Evolutionary conservation across 192 early-diverging fungal species (phyloP).

Genomic region (Mortierella antarctica): DNA sequence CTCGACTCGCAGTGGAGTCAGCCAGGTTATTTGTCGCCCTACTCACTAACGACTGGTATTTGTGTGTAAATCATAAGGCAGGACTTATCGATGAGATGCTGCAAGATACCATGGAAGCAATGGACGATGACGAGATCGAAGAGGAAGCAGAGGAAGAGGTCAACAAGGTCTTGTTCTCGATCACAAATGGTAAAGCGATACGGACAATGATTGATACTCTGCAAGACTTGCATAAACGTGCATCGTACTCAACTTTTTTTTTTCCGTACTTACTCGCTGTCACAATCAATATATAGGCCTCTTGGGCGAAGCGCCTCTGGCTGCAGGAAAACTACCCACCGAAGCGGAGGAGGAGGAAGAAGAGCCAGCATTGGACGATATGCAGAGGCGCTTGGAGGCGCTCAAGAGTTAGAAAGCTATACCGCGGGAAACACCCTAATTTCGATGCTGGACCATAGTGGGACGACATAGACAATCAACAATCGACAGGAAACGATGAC

Average conservation of each 20-base stretch:
- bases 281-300: constrained; percentile 12
- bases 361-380: constrained; percentile 82
- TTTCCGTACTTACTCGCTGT: neutral
- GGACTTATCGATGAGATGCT: constrained; percentile 98
- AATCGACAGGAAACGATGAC: too few relatives aligned
- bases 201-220: neutral
- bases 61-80: constrained; percentile 64
- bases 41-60: too few relatives aligned
- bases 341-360: constrained; percentile 71
- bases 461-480: neutral
- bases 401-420: constrained; percentile 63
- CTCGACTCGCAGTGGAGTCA: too few relatives aligned
- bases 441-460: neutral
- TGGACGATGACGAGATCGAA: constrained; percentile 92
- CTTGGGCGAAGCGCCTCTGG: constrained; percentile 29
- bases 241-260: neutral
- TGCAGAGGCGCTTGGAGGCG: constrained; percentile 88
- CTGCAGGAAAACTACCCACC: constrained; percentile 43
- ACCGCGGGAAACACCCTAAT: neutral
- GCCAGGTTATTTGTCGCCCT: too few relatives aligned
- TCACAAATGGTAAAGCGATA: constrained; percentile 80
- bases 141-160: constrained; percentile 96
- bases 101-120: constrained; percentile 84
- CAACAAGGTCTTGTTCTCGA: constrained; percentile 87
- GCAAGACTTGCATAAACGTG: neutral